phyloP scores from a whole-genome alignment of 148 eudicot species.

The Euryodendron excelsum region DNA sequence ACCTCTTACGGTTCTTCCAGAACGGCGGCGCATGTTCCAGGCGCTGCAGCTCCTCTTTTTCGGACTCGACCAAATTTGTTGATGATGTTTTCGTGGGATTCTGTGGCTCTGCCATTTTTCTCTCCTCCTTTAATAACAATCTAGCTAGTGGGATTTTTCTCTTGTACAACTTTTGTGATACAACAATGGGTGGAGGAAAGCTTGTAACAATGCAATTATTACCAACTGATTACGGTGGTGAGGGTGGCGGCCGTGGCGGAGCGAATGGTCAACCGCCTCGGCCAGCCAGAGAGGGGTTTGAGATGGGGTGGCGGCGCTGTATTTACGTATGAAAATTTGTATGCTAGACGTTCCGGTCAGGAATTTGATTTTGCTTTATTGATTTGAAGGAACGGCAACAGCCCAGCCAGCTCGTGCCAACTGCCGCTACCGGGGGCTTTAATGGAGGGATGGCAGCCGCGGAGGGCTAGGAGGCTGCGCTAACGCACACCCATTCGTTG shows the following conservation, averaged over 20 bases:
- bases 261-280: background rate
- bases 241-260: background rate
- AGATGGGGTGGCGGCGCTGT: background rate
- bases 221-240: background rate
- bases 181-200: background rate
- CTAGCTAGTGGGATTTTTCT: too few species aligned
- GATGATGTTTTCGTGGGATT: too few species aligned
- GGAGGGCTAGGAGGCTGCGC: background rate
- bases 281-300: background rate
- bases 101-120: background rate
- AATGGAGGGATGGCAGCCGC: background rate
- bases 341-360: background rate
- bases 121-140: background rate
- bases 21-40: slow-evolving; percentile 58
- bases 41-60: slow-evolving; percentile 49
- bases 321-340: background rate
- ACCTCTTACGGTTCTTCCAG: slow-evolving; percentile 42
- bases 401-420: background rate
- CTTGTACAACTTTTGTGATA: too few species aligned
- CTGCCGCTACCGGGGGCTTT: background rate
- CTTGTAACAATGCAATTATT: too few species aligned
- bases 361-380: background rate
- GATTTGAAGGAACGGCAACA: background rate
- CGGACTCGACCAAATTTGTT: too few species aligned
- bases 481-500: slow-evolving; percentile 11